Percentiles rank a stretch among this genome's conserved stretches.
Conservation (phyloP, 2,329 filamentous ascomycete genomes). For the Ceratocystis smalleyi region DNA sequence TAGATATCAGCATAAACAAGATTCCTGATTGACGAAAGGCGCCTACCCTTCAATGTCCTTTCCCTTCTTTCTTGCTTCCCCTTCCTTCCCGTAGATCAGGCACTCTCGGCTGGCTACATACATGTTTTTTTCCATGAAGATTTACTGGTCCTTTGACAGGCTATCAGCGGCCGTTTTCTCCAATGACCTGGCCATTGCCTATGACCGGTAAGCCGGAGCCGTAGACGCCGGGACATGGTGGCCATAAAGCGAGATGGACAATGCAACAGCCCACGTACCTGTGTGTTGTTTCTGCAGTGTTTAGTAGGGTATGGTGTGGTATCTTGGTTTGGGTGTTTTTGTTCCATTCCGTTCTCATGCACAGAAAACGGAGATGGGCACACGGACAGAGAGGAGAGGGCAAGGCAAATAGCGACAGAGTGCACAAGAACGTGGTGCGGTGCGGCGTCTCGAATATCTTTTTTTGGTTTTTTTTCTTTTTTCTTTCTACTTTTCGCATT, state of each 20-base stretch:
- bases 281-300: background rate
- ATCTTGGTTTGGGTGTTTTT: background rate
- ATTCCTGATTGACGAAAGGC: background rate
- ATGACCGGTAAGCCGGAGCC: background rate
- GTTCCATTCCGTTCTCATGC: no score
- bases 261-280: background rate
- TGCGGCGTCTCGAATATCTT: no score
- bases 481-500: no score
- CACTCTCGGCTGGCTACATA: background rate
- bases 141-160: background rate
- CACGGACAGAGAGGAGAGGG: no score
- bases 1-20: no score
- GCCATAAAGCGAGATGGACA: background rate
- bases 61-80: background rate
- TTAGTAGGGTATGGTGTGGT: background rate
- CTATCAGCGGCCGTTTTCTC: no score
- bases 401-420: no score
- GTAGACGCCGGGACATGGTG: background rate
- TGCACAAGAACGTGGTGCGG: no score
- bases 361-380: no score
- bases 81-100: conserved; percentile 1
- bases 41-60: background rate
- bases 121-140: background rate
- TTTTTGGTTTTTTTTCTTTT: no score
- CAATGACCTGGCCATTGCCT: no score